Evolutionary conservation across 345 rosid genomes (phyloP), one percentile per base, ranked within the genome.

Genomic region (Odontarrhena argentea): DNA sequence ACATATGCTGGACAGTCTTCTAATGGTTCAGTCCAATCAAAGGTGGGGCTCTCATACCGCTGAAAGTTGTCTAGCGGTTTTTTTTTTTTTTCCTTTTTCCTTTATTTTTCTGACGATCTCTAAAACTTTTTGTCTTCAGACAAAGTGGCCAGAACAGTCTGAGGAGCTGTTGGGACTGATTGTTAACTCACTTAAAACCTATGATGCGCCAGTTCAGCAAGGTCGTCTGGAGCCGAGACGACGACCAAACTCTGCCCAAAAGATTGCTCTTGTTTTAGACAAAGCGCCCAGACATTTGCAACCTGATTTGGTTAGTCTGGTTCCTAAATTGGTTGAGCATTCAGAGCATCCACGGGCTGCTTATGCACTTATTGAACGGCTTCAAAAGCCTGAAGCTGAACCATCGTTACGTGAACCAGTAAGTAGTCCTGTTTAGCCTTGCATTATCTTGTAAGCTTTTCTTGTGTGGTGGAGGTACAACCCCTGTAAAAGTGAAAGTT

Each of bases 121-220:
- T 43, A 24, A 66, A 40, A 62, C 28, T 15, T 22, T 75, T 35
- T 61, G 59, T 80, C 64, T 74, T 58, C 87, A 95, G 99, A 84
- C 98, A 41, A 91, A 91, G 82, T 89, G 98, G 96, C 96, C 96
- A 1, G 98, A 95, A 79, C 98, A 95, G 79, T 95, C 96, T 32
- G 99, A 89, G 85, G 99, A 95, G 85, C 92, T 95, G 34, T 69
- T 95, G 59, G 96, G 97, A 73, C 79, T 95, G 83, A 95, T 95
- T 74, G 92, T 95, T 11, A 89, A 95, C 78, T 95, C 97, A 56
- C 82, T 95, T 70, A 87, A 93, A 83, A 84, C 97, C 68, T 85
- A 87, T 49, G 99, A 95, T 67, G 96, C 96, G 76, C 94, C 89
- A 74, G 94, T 86, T 79, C 96, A 96, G 43, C 96, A 89, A 63